Conservation (phyloP, 257 asterid genomes). For the Solanum lycopersicoides region DNA sequence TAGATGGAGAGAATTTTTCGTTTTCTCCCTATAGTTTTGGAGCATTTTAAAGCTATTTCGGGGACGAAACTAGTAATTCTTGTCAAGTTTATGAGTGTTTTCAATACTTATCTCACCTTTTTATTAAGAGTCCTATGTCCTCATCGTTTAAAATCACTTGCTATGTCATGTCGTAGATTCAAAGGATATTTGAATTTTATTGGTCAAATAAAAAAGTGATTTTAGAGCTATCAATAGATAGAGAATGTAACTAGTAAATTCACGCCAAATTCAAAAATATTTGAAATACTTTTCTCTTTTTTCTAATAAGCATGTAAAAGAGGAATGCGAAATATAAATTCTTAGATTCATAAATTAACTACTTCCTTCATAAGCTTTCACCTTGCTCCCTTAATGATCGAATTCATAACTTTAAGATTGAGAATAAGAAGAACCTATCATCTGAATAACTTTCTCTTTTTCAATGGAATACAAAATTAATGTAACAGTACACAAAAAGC, state of each 20-base stretch:
- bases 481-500: background rate
- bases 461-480: background rate
- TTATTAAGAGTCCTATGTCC: background rate
- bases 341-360: background rate
- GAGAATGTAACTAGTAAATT: no score
- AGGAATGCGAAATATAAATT: background rate
- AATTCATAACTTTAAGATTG: no score
- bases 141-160: background rate
- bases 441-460: no score
- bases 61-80: no score
- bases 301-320: background rate
- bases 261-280: background rate
- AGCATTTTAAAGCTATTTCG: background rate
- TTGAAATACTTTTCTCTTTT: no score
- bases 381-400: background rate
- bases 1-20: background rate
- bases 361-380: background rate
- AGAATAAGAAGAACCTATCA: no score
- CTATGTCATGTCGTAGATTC: background rate
- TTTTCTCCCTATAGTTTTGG: background rate
- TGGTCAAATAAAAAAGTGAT: no score
- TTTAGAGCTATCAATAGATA: background rate
- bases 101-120: background rate
- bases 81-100: no score
- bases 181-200: no score